These are phyloP conservation scores for Grosmannia serpens DNA, from an alignment of 2,329 filamentous ascomycete species.

Conservation along the genomic window DNA sequence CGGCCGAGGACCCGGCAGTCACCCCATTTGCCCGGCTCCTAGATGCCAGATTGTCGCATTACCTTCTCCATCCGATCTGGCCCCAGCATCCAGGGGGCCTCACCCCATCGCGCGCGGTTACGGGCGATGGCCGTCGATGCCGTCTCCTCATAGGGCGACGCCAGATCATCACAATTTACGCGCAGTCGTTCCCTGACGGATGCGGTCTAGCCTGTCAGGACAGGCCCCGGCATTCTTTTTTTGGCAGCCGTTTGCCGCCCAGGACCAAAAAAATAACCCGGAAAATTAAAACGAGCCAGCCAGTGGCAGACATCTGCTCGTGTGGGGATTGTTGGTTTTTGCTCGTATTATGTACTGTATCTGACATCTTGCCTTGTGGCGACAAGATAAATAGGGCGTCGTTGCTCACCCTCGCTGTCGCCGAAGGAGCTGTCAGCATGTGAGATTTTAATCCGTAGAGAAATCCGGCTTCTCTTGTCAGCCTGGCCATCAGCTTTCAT, in stretches of 20 bases:
- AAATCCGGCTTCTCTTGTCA: not conserved
- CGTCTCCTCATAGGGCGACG: conserved; percentile 1
- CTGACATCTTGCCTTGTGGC: no score
- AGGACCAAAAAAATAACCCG: not conserved
- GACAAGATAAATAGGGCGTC: not conserved
- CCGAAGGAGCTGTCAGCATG: not conserved
- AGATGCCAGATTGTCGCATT: not conserved
- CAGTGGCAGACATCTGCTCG: not conserved
- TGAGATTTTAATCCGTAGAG: not conserved
- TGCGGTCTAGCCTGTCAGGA: not conserved
- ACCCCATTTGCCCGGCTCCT: no score
- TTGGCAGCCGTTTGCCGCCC: not conserved
- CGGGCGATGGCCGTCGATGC: not conserved
- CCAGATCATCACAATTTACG: conserved; percentile 1
- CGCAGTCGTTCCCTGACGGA: not conserved
- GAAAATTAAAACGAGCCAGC: not conserved
- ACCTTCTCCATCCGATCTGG: not conserved
- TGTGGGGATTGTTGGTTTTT: not conserved
- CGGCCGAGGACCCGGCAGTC: no score
- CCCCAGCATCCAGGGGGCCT: not conserved
- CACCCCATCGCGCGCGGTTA: not conserved
- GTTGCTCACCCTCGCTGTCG: not conserved
- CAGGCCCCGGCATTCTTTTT: not conserved
- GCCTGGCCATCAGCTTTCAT: not conserved
- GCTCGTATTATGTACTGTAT: no score